phyloP scores from a whole-genome alignment of 2,329 filamentous ascomycete species.

The Aspergillus uvarum region DNA sequence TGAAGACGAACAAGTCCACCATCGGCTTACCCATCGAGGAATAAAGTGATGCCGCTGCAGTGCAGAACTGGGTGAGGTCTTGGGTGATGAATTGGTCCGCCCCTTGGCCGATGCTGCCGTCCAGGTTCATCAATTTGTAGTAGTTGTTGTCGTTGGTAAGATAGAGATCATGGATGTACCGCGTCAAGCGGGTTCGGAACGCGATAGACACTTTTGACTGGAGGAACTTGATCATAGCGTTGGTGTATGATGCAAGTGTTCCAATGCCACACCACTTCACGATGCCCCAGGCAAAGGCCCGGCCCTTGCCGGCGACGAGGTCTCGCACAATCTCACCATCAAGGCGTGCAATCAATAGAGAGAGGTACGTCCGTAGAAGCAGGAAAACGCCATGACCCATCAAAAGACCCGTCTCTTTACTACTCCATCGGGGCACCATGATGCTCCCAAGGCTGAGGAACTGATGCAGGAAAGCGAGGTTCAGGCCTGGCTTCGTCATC shows the following conservation, averaged over 20 bases:
- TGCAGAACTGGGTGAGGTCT: constrained; percentile 92
- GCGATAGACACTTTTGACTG: constrained; percentile 98
- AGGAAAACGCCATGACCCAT: constrained; percentile 87
- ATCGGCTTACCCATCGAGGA: constrained; percentile 97
- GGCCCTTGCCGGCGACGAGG: constrained; percentile 90
- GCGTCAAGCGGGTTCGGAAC: constrained; percentile 88
- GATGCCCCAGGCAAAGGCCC: constrained; percentile 82
- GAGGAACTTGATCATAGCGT: constrained; percentile 98
- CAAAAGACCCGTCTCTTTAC: constrained; percentile 89
- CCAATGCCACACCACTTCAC: constrained; percentile 94
- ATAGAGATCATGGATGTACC: constrained; percentile 97
- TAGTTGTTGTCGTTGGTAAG: constrained; percentile 93
- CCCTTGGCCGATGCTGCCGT: constrained; percentile 86
- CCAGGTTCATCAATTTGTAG: constrained; percentile 90
- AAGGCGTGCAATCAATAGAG: constrained; percentile 83
- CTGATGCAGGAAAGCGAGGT: constrained; percentile 93
- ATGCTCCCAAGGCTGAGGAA: constrained; percentile 95
- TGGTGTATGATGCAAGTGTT: constrained; percentile 91
- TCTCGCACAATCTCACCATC: constrained; percentile 97
- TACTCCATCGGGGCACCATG: constrained; percentile 93
- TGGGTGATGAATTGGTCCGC: constrained; percentile 98
- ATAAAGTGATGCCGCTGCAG: constrained; percentile 86
- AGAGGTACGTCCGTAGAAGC: constrained; percentile 89
- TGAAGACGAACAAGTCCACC: constrained; percentile 96
- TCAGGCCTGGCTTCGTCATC: constrained; percentile 89